Base-by-base conservation (phyloP, 345 rosid genomes). In the Populus alba region DNA sequence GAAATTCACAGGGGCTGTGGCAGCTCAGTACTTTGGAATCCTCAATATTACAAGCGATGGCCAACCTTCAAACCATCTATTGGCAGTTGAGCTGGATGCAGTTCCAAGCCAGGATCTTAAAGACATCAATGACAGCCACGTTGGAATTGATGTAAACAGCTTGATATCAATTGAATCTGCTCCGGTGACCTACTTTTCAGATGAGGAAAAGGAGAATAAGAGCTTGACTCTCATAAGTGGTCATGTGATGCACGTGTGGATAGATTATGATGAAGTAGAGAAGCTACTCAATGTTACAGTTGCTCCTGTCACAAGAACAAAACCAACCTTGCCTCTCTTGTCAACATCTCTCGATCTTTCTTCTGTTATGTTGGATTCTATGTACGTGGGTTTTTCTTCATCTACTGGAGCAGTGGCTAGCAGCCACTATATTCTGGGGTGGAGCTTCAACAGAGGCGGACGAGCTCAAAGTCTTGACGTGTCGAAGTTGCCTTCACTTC, bases 401-500 rank as follows among this genome's bases (percentile, higher is more conserved):
- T 66, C 77, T 18, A 79, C 81, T 0, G 81, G 77, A 23, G 18
- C 72, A 11, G 27, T 55, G 51, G 67, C 77, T 20, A 79, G 73
- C 73, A 16, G 55, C 65, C 74, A 79, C 2, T 79, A 79, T 59
- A 73, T 79, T 37, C 68, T 79, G 17, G 81, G 81, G 4, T 73
- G 81, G 81, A 79, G 81, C 81, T 79, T 73, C 59, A 73, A 74
- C 77, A 65, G 9, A 65, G 45, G 77, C 47, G 77, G 77, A 22
- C 59, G 13, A 29, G 61, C 61, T 25, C 61, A 41, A 63, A 29
- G 61, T 45, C 70, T 75, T 8, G 71, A 65, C 37, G 7, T 23
- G 9, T 43, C 77, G 31, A 29, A 43, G 55, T 70, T 75, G 45
- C 77, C 77, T 65, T 45, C 67, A 10, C 45, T 57, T 12, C 71